phyloP scores from a whole-genome alignment of 495 filamentous ascomycete species.

The Xylaria longipes region DNA sequence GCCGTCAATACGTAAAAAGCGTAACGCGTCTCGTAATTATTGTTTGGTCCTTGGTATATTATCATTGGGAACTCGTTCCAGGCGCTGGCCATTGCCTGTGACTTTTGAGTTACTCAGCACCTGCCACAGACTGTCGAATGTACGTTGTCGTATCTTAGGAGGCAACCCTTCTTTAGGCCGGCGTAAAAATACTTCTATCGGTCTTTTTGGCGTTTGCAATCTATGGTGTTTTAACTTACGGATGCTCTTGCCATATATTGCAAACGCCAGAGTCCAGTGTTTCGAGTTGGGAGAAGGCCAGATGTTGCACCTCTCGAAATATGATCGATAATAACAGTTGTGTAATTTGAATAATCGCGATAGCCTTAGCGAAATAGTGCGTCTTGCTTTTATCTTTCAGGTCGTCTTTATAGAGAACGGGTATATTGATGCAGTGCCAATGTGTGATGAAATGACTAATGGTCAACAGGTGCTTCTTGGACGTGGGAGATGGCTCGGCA shows the following conservation, averaged over 20 bases:
- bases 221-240: too few relatives aligned
- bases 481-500: not conserved
- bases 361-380: slow-evolving; percentile 38
- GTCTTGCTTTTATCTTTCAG: slow-evolving; percentile 50
- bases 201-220: too few relatives aligned
- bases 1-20: slow-evolving; percentile 16
- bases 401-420: slow-evolving; percentile 31
- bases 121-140: slow-evolving; percentile 15
- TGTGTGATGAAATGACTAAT: not conserved
- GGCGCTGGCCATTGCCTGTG: too few relatives aligned
- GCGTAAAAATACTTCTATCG: slow-evolving; percentile 23
- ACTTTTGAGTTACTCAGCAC: not conserved
- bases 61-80: slow-evolving; percentile 9
- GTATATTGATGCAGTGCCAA: not conserved
- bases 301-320: slow-evolving; percentile 27
- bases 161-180: not conserved
- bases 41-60: slow-evolving; percentile 5
- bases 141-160: not conserved
- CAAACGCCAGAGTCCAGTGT: slow-evolving; percentile 37
- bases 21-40: not conserved
- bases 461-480: not conserved
- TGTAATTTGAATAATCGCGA: slow-evolving; percentile 38
- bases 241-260: too few relatives aligned
- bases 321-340: slow-evolving; percentile 42
- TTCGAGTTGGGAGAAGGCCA: slow-evolving; percentile 44